Evolutionary conservation across 768 basidiomycete genomes (phyloP), one percentile per base, ranked within the genome.

Genomic region (Lepiota subincarnata): DNA sequence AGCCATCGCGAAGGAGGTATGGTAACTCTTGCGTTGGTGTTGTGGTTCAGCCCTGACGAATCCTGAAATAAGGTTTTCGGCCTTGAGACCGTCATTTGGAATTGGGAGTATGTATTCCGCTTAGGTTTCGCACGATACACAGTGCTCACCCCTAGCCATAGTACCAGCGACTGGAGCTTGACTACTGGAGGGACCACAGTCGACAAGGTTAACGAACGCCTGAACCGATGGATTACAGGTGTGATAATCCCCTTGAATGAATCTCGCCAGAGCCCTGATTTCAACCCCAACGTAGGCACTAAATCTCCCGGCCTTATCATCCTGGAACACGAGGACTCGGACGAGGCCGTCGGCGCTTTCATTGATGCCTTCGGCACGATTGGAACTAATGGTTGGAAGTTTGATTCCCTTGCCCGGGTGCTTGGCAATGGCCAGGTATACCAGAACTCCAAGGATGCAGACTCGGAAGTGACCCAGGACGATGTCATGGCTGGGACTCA

Each of bases 11-110:
- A 75, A 79, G 64, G 84, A 91, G 64, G 86, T 94, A 46, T 16
- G 57, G 14, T 26, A 16, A 24, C 22, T 12, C n/a, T 26, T 40
- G 4, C 35, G 13, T 14, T 20, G 16, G 35, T 19, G 24, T 16
- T 50, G 10, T 46, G 43, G 11, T 36, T 38, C 20, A 13, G 39
- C 10, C 40, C 24, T 47, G 42, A 56, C 39, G 48, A 24, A 24
- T 18, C 28, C 13, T 37, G 20, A 24, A 11, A 40, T 14, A 20
- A 75, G 72, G 71, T 81, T 28, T 94, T 97, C 64, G 92, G 89
- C 20, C 68, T 98, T 58, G 76, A 77, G 18, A 87, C 89, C n/a
- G 80, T 95, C 50, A 70, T 91, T 59, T 98, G 95, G 95, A 94
- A 96, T 68, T 80, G 84, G 55, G 94, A 95, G 88, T 90, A 70